Conservation (phyloP, 192 early-diverging fungal genomes). For the Dispira parvispora region DNA sequence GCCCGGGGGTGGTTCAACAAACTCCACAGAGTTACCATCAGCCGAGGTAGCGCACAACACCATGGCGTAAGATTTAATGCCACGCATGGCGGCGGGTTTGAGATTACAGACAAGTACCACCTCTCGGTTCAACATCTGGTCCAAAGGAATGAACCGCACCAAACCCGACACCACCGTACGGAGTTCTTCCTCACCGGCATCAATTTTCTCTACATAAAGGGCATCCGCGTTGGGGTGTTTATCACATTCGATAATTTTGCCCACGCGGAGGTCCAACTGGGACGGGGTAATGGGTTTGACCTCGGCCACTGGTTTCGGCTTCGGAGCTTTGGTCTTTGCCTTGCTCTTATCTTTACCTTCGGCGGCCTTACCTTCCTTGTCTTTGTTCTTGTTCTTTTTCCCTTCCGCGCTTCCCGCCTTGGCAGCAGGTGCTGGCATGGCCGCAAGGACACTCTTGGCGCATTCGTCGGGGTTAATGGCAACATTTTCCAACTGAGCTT, state of each 20-base stretch:
- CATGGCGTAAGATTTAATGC: conserved; percentile 90
- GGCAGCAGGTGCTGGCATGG: conserved; percentile 12
- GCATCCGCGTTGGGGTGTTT: conserved; percentile 94
- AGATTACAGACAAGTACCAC: conserved; percentile 76
- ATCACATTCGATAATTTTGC: conserved; percentile 60
- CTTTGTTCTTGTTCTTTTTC: conserved; percentile 26
- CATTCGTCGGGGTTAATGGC: conserved; percentile 36
- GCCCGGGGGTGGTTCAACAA: conserved; percentile 74
- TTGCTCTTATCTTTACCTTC: conserved; percentile 22
- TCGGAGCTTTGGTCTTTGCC: conserved; percentile 23
- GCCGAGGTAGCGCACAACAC: conserved; percentile 77
- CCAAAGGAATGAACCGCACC: conserved; percentile 78
- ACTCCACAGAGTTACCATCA: conserved; percentile 76
- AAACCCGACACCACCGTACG: conserved; percentile 85
- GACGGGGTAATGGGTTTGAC: conserved; percentile 37
- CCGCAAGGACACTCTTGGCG: conserved; percentile 24
- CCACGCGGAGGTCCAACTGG: conserved; percentile 87
- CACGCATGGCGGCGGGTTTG: conserved; percentile 89
- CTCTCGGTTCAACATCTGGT: conserved; percentile 64
- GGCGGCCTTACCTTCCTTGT: conserved; percentile 39
- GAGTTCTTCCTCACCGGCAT: conserved; percentile 68
- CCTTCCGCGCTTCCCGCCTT: conserved; percentile 16
- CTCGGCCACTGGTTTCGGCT: conserved; percentile 12
- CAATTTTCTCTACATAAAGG: conserved; percentile 91
- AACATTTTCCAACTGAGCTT: conserved; percentile 27